Base-by-base conservation (phyloP, 2,329 filamentous ascomycete genomes). In the Diplodia intermedia region DNA sequence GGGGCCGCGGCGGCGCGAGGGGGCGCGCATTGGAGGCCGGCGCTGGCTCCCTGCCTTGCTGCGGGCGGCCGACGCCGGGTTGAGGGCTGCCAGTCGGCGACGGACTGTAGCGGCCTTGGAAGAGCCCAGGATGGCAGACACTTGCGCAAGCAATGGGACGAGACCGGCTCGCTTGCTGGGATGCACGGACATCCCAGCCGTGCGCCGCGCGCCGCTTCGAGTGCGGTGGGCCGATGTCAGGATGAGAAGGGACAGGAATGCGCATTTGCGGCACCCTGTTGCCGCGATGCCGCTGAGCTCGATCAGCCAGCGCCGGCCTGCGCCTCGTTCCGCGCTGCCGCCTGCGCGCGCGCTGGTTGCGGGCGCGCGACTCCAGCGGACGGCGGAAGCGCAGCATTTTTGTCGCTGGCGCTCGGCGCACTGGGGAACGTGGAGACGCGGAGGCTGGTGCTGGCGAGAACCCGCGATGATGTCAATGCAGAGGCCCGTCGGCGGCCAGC, bases 131-230 rank as follows among this genome's bases (percentile, higher is more conserved):
- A 63, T 63, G 57, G 18, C 57, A 61, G 33, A 61, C 56, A 61
- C 38, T 49, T 49, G 43, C 47, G 43, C 57, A 61, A 40, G 38
- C 26, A 33, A 63, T 52, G 60, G 62, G 36, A 54, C 50, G 62
- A 65, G 62, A 55, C 62, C 62, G 62, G 62, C 62, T 65, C 62
- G 62, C 62, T 65, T 55, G 50, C 43, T 50, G 14, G 43, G 38
- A 20, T 12, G 57, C 57, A 62, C 57, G 29, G 57, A 62, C 57
- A 33, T 62, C 57, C 26, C 57, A 62, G 57, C 60, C 60, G 60
- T 52, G 60, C 60, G 60, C 60, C 60, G 57, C 60, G 29, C 60
- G 60, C 60, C 60, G 60, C 60, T 63, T 63, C 31, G 60, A 63
- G 60, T 20, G 47, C 31, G 60, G 60, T 63, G 60, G 60, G 60